phyloP scores from a whole-genome alignment of 108 stramenopile species.

The Craspedostauros australis region DNA sequence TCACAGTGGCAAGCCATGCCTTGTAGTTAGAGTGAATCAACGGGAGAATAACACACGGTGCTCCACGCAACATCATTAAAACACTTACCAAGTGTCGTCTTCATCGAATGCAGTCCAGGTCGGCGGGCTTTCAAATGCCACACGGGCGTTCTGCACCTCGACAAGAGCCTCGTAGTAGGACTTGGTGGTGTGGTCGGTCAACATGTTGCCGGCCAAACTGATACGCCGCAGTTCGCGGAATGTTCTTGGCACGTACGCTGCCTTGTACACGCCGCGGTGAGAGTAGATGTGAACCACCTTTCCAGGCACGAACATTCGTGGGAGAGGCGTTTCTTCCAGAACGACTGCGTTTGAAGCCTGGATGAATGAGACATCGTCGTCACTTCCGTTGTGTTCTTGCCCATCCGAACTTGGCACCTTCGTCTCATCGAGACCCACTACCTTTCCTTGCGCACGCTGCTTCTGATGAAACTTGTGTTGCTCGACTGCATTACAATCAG shows the following conservation, averaged over 20 bases:
- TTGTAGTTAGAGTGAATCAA: too few species aligned
- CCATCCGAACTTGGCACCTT: too few species aligned
- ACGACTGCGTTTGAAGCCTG: slow-evolving; percentile 58
- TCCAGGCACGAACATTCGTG: slow-evolving; percentile 89
- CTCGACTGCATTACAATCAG: too few species aligned
- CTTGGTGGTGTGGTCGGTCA: slow-evolving; percentile 78
- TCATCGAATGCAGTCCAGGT: slow-evolving; percentile 88
- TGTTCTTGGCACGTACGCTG: slow-evolving; percentile 69
- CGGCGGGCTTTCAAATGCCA: slow-evolving; percentile 67
- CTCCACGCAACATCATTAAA: too few species aligned
- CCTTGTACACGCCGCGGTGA: slow-evolving; percentile 81
- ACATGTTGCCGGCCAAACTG: slow-evolving; percentile 86
- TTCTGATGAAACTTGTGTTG: too few species aligned
- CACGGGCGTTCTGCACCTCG: slow-evolving; percentile 76
- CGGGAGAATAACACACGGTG: too few species aligned
- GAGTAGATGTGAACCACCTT: slow-evolving; percentile 90
- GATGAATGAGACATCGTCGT: slow-evolving; percentile 13
- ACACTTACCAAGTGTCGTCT: slow-evolving; percentile 67
- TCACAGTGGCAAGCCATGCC: too few species aligned
- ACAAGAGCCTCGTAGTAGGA: slow-evolving; percentile 83
- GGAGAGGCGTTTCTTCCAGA: slow-evolving; percentile 84
- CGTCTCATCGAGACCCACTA: too few species aligned
- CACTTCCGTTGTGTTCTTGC: too few species aligned
- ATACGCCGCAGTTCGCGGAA: slow-evolving; percentile 77
- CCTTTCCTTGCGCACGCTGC: too few species aligned